Percentiles rank a stretch among this genome's conserved stretches.
phyloP scores from a whole-genome alignment of 768 basidiomycete species.

The Pleurotus salmoneostramineus region DNA sequence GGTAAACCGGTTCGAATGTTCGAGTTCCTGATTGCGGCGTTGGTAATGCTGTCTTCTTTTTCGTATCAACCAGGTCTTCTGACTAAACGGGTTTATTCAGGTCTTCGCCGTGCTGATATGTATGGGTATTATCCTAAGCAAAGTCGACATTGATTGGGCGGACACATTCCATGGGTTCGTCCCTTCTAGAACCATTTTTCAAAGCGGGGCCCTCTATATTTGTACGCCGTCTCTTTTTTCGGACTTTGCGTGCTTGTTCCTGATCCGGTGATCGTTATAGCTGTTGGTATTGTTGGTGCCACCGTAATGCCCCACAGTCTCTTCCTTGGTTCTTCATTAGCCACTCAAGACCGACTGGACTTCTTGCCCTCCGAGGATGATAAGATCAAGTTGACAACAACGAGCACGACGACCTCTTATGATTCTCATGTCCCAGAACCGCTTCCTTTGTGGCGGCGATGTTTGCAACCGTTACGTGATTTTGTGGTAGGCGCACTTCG shows the following conservation, averaged over 20 bases:
- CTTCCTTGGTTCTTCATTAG: conserved; percentile 84
- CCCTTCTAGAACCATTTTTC: conserved; percentile 63
- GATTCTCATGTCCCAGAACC: conserved; percentile 9
- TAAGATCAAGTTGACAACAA: conserved; percentile 12
- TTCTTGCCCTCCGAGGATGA: conserved; percentile 20
- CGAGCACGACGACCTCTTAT: conserved; percentile 15
- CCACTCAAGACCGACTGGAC: conserved; percentile 73
- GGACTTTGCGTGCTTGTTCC: conserved; percentile 17
- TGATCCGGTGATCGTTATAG: conserved; percentile 27
- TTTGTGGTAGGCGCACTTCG: conserved; percentile 8
- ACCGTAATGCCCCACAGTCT: conserved; percentile 94
- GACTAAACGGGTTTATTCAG: conserved; percentile 23
- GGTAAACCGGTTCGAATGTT: conserved; percentile 66
- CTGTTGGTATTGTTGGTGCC: conserved; percentile 73
- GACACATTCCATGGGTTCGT: conserved; percentile 72
- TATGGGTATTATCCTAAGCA: conserved; percentile 74
- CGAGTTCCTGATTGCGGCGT: conserved; percentile 55
- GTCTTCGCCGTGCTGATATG: conserved; percentile 72
- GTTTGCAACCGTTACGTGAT: neutral
- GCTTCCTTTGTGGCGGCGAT: neutral
- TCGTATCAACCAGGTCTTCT: conserved; percentile 6
- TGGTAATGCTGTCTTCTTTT: conserved; percentile 39
- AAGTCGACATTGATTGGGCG: conserved; percentile 67
- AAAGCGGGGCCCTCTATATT: conserved; percentile 56
- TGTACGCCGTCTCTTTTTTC: conserved; percentile 35